phyloP scores from a whole-genome alignment of 2,329 filamentous ascomycete genomes.

The Phaeosphaeriaceae sp. region DNA sequence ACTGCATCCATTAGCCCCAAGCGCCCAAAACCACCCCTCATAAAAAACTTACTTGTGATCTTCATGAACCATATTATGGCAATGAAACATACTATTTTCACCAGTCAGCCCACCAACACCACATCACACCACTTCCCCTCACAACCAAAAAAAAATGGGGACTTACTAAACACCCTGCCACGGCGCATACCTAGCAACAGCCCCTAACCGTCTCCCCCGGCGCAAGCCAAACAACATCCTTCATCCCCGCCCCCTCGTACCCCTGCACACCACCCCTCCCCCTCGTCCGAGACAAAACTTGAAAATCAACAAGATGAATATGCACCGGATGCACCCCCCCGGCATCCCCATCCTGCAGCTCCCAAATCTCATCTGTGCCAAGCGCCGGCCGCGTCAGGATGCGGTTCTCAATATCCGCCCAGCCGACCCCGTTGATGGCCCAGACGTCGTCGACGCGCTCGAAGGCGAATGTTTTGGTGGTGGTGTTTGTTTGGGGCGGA shows the following conservation, averaged over 20 bases:
- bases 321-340: conserved; percentile 62
- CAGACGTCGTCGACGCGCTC: conserved; percentile 35
- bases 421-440: conserved; percentile 45
- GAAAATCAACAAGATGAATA: conserved; percentile 66
- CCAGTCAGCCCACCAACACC: conserved; percentile 1
- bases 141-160: background rate
- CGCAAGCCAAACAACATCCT: conserved; percentile 65
- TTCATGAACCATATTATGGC: conserved; percentile 56
- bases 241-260: conserved; percentile 63
- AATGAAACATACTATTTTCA: conserved; percentile 50
- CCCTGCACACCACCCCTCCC: conserved; percentile 52
- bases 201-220: conserved; percentile 51
- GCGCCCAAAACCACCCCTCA: no score
- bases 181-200: conserved; percentile 38
- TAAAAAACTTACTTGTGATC: conserved; percentile 44
- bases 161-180: conserved; percentile 55
- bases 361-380: conserved; percentile 47
- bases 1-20: conserved; percentile 15
- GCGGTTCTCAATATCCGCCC: conserved; percentile 40
- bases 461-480: conserved; percentile 38
- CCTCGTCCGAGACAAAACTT: conserved; percentile 58
- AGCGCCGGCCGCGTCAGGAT: conserved; percentile 39
- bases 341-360: conserved; percentile 55
- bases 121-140: no score
- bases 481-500: conserved; percentile 21